Base-by-base conservation (phyloP, 2,329 filamentous ascomycete species). In the Elsinoe batatas region DNA sequence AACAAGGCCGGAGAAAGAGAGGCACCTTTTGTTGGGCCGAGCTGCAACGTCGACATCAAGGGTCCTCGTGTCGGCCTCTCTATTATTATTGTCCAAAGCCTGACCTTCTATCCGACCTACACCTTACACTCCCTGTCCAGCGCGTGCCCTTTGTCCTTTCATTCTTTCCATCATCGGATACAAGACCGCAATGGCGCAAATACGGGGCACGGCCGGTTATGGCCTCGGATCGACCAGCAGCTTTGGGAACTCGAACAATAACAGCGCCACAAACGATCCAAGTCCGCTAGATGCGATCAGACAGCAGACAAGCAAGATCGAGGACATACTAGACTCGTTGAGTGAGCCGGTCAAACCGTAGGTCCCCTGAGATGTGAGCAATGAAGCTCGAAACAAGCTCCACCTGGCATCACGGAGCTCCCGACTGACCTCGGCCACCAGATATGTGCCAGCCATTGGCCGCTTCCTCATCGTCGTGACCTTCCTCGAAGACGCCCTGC, bases 391-490 rank as follows among this genome's bases (percentile, higher is more conserved):
- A 56, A 38, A 59, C 62, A 62, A 62, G 47, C 33, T 55, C 53
- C 26, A 33, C 40, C 40, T 55, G 40, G 40, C 40, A 30, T 44
- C 18, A 22, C 40, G 10, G 18, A 44, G 40, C 11, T 12, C 18
- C 17, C 62, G 61, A 61, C 59, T 64, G 57, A 60, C 62, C 66
- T 60, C 62, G 66, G 26, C 17, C 4, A 12, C 11, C 68, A 95
- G 91, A 61, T 94, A 95, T 70, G 80, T 98, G 43, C 93, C 93
- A 58, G 89, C 88, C 62, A 91, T 98, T 76, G 93, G 93, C 63
- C 88, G 93, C 63, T 97, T 97, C 73, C 75, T 98, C 63, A 98
- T 98, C 64, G 93, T 98, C 56, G 93, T 97, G 54, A 98, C 93
- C 60, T 98, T 98, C 75, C 79, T 98, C 64, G 93, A 98, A 74